Percentiles rank a stretch among this genome's conserved stretches.
Conservation (phyloP, 768 basidiomycete species). For the Coprinopsis strossmayeri region DNA sequence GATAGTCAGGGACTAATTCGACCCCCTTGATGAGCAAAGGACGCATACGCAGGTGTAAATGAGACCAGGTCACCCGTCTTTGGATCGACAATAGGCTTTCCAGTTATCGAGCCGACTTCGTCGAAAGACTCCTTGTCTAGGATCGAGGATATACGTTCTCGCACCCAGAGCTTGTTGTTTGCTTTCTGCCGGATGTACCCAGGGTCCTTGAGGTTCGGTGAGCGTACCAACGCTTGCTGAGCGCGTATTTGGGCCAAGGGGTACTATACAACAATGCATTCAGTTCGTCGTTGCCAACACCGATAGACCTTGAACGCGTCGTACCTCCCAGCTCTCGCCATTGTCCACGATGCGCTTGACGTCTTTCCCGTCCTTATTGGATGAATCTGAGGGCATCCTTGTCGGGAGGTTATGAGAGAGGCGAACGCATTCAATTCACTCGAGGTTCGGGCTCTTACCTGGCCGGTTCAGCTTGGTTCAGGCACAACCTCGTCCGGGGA, state of each 20-base stretch:
- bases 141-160: slow-evolving; percentile 27
- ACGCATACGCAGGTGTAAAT: slow-evolving; percentile 30
- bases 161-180: slow-evolving; percentile 34
- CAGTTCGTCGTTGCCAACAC: no score
- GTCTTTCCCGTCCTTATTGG: neutral
- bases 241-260: slow-evolving; percentile 24
- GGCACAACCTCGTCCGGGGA: no score
- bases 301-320: no score
- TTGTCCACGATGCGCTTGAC: slow-evolving; percentile 12
- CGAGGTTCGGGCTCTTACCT: no score
- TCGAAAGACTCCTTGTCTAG: slow-evolving; percentile 27
- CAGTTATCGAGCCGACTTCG: slow-evolving; percentile 32
- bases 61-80: slow-evolving; percentile 21
- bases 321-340: slow-evolving; percentile 26
- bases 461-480: no score
- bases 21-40: neutral
- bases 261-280: slow-evolving; percentile 15
- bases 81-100: slow-evolving; percentile 24
- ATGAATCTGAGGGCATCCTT: slow-evolving; percentile 16
- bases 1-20: no score
- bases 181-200: slow-evolving; percentile 33
- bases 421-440: no score
- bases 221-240: slow-evolving; percentile 24
- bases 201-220: slow-evolving; percentile 27
- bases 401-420: no score